Evolutionary conservation across 2,329 filamentous ascomycete species (phyloP).

Genomic region (Capronia epimyces): DNA sequence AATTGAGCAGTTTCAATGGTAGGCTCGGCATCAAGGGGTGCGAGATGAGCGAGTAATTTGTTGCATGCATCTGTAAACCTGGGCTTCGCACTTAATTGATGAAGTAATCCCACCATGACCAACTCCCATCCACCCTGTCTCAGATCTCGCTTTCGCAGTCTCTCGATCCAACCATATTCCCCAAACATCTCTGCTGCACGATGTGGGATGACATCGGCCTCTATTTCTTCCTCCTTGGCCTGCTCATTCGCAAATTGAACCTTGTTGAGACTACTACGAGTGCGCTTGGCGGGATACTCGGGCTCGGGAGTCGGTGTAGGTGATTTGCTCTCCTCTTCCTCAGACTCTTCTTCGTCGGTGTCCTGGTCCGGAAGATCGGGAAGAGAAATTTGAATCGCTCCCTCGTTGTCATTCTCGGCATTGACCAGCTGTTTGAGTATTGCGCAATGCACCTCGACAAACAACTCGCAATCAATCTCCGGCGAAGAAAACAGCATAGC

Average conservation of each 20-base stretch:
- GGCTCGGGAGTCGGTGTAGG: slow-evolving; percentile 63
- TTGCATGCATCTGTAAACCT: slow-evolving; percentile 68
- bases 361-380: slow-evolving; percentile 69
- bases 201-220: slow-evolving; percentile 37
- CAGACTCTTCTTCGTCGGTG: slow-evolving; percentile 61
- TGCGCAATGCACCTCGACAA: slow-evolving; percentile 87
- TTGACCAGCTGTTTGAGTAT: slow-evolving; percentile 81
- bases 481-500: slow-evolving; percentile 72
- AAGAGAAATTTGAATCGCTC: slow-evolving; percentile 71
- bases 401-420: slow-evolving; percentile 62
- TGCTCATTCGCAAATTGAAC: slow-evolving; percentile 60
- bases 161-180: slow-evolving; percentile 76
- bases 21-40: slow-evolving; percentile 69
- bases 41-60: slow-evolving; percentile 71
- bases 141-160: slow-evolving; percentile 77
- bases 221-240: slow-evolving; percentile 43
- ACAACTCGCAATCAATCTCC: slow-evolving; percentile 71
- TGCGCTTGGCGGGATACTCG: slow-evolving; percentile 65
- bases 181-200: slow-evolving; percentile 68
- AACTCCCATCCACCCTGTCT: slow-evolving; percentile 81
- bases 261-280: slow-evolving; percentile 79
- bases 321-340: slow-evolving; percentile 50
- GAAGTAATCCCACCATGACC: slow-evolving; percentile 77
- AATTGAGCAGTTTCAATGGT: slow-evolving; percentile 66
- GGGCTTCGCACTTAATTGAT: slow-evolving; percentile 75